phyloP scores from a whole-genome alignment of 2,329 filamentous ascomycete genomes.

The Pezizomycotina sp. region DNA sequence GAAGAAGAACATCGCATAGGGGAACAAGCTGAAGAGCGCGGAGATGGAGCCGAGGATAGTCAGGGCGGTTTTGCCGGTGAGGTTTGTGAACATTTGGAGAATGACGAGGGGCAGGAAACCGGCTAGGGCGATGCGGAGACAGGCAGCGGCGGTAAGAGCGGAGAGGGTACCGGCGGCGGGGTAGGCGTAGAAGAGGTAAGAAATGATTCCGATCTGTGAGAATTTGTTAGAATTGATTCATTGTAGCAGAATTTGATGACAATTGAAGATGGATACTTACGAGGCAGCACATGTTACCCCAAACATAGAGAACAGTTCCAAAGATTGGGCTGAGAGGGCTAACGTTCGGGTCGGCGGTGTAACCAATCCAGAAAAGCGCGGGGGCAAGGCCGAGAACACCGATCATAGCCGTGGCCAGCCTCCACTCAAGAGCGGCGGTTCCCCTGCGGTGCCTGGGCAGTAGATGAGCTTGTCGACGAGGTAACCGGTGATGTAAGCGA shows the following conservation, averaged over 20 bases:
- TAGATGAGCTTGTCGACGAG: neutral
- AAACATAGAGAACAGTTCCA: slow-evolving; percentile 28
- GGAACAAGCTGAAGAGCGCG: too few relatives aligned
- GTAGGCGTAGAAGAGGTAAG: slow-evolving; percentile 30
- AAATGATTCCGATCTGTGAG: slow-evolving; percentile 26
- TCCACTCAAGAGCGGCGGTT: neutral
- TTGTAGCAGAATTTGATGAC: too few relatives aligned
- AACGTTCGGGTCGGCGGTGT: slow-evolving; percentile 26
- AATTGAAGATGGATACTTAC: too few relatives aligned
- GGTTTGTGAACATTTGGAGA: too few relatives aligned
- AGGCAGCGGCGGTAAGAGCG: slow-evolving; percentile 28
- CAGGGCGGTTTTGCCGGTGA: too few relatives aligned
- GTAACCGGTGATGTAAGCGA: neutral
- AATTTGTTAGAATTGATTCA: too few relatives aligned
- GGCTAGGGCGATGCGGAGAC: slow-evolving; percentile 25
- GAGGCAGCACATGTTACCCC: slow-evolving; percentile 27
- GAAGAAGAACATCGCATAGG: too few relatives aligned
- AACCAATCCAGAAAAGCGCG: slow-evolving; percentile 29
- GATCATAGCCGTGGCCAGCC: neutral
- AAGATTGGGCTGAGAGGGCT: slow-evolving; percentile 26
- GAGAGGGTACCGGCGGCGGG: slow-evolving; percentile 27
- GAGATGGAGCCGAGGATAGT: too few relatives aligned
- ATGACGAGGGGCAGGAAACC: too few relatives aligned
- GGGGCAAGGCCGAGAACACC: slow-evolving; percentile 12
- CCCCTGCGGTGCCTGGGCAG: too few relatives aligned